Evolutionary conservation across 2,329 filamentous ascomycete species (phyloP).

Genomic region (Pseudogymnoascus sp.): DNA sequence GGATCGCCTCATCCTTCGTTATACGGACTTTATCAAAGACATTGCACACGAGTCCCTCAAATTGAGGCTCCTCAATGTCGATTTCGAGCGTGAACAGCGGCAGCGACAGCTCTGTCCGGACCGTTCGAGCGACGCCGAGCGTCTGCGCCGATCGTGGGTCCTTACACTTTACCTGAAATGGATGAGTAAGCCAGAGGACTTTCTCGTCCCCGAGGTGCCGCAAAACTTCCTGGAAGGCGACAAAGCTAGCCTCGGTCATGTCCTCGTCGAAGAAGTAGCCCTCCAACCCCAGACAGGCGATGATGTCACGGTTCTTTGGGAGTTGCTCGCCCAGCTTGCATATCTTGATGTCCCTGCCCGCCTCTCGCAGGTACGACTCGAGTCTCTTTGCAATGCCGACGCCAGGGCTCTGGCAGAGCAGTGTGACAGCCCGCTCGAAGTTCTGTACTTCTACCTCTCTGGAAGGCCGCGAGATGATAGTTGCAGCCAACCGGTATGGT

Average conservation of each 20-base stretch:
- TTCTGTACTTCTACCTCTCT: neutral
- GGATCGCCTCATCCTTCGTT: too few relatives aligned
- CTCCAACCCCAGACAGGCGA: neutral
- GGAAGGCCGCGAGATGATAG: constrained; percentile 17
- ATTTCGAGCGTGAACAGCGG: constrained; percentile 21
- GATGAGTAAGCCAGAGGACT: constrained; percentile 20
- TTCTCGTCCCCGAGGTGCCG: neutral
- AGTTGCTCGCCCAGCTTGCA: constrained; percentile 10
- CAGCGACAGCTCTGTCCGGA: constrained; percentile 20
- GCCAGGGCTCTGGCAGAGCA: neutral
- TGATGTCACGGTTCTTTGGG: constrained; percentile 15
- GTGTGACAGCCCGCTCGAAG: neutral
- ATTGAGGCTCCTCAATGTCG: too few relatives aligned
- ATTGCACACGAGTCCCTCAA: too few relatives aligned
- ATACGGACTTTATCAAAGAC: too few relatives aligned
- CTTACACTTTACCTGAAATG: constrained; percentile 17
- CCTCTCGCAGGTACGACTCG: neutral
- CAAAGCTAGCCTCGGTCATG: neutral
- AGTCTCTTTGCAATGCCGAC: neutral
- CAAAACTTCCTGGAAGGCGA: neutral
- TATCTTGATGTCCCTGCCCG: constrained; percentile 12
- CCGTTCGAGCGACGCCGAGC: constrained; percentile 19
- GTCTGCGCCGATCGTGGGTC: constrained; percentile 21
- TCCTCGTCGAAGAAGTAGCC: neutral
- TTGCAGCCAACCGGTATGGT: constrained; percentile 16